These are phyloP conservation scores for Cercophora samala DNA, from an alignment of 495 filamentous ascomycete species.

Conservation along the genomic window DNA sequence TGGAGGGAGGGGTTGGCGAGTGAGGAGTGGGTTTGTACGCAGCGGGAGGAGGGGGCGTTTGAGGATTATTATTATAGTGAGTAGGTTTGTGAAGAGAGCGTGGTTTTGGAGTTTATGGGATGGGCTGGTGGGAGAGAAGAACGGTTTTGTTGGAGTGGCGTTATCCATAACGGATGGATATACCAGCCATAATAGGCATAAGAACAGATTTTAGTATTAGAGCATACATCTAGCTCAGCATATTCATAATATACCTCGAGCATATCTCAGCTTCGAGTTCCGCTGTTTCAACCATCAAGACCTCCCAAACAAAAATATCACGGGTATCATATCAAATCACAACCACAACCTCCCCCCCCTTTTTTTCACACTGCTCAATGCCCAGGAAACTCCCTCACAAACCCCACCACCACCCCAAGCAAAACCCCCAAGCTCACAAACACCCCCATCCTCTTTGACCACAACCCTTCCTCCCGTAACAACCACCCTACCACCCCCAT, in stretches of 20 bases:
- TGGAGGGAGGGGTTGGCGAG: constrained; percentile 61
- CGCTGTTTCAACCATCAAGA: not conserved
- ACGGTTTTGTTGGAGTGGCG: not conserved
- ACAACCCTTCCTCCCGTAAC: constrained; percentile 83
- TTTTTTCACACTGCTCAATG: not conserved
- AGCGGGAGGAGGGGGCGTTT: constrained; percentile 57
- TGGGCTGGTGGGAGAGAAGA: not conserved
- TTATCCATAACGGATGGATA: constrained; percentile 1
- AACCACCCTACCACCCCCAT: constrained; percentile 80
- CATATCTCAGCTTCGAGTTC: not conserved
- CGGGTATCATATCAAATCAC: not conserved
- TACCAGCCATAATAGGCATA: not conserved
- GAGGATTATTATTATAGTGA: constrained; percentile 39
- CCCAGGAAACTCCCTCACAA: constrained; percentile 40
- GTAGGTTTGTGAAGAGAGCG: constrained; percentile 13
- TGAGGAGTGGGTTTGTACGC: constrained; percentile 73
- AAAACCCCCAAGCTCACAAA: constrained; percentile 80
- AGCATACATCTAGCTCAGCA: not conserved
- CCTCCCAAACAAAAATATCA: not conserved
- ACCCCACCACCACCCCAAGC: constrained; percentile 41
- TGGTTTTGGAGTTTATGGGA: not conserved
- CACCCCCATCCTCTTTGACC: constrained; percentile 74
- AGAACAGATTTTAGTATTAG: not conserved
- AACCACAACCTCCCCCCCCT: no score
- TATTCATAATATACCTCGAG: not conserved